Evolutionary conservation across 495 filamentous ascomycete species (phyloP).

Genomic region (Neurospora pannonica): DNA sequence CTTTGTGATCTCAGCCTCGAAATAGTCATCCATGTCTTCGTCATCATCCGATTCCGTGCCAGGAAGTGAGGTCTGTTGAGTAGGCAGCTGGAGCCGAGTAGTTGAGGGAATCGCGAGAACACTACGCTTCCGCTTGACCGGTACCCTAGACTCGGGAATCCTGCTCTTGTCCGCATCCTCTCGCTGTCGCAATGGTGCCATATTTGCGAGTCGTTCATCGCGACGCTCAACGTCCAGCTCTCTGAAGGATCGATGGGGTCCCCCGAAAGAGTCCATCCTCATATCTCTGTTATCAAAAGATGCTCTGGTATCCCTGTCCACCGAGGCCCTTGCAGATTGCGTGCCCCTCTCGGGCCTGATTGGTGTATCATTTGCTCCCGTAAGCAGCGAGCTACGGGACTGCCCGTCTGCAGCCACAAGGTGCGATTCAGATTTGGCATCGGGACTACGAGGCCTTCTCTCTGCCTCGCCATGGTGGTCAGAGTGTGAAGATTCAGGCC

Average conservation of each 20-base stretch:
- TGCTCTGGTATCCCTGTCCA: slow-evolving; percentile 24
- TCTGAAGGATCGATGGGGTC: not conserved
- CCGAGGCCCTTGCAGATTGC: slow-evolving; percentile 29
- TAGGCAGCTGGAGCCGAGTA: slow-evolving; percentile 16
- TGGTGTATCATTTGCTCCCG: slow-evolving; percentile 24
- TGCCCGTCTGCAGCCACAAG: slow-evolving; percentile 19
- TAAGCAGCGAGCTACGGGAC: slow-evolving; percentile 20
- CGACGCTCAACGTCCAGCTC: not conserved
- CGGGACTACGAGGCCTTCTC: slow-evolving; percentile 36
- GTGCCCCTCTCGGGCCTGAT: slow-evolving; percentile 27
- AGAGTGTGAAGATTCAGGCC: slow-evolving; percentile 25
- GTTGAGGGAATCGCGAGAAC: slow-evolving; percentile 6
- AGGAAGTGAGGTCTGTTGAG: slow-evolving; percentile 15
- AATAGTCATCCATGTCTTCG: slow-evolving; percentile 43
- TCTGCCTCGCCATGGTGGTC: slow-evolving; percentile 34
- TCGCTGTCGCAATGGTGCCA: not conserved
- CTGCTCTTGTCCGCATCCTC: not conserved
- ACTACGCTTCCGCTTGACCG: slow-evolving; percentile 4
- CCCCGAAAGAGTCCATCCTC: slow-evolving; percentile 11
- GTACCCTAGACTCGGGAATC: not conserved
- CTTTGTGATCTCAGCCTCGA: slow-evolving; percentile 36
- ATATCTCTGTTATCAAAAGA: slow-evolving; percentile 10
- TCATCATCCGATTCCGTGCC: slow-evolving; percentile 40
- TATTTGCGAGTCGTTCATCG: not conserved
- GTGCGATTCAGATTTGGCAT: slow-evolving; percentile 31